Conservation (phyloP, 352 stramenopile genomes). For the Pythium dissimile region DNA sequence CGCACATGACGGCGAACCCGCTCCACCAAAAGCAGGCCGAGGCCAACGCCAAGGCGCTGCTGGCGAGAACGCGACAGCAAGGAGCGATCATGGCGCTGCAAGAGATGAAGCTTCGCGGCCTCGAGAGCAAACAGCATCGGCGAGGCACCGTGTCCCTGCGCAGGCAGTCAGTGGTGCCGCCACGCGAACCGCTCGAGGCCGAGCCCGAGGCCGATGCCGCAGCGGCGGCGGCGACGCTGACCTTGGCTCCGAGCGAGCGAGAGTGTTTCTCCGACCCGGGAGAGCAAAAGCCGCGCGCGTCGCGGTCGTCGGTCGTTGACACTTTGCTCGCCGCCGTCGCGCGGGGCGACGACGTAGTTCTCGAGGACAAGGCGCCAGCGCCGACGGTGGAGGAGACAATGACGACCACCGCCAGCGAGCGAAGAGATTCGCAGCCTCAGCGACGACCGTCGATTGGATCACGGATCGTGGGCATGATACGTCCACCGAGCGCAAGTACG, state of each 20-base stretch:
- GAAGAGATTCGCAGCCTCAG: not conserved
- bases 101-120: constrained; percentile 44
- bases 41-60: constrained; percentile 26
- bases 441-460: not conserved
- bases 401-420: not conserved
- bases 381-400: not conserved
- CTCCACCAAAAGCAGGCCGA: constrained; percentile 48
- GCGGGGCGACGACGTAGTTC: constrained; percentile 5
- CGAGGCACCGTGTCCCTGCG: constrained; percentile 25
- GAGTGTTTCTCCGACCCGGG: constrained; percentile 23
- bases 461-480: too few relatives aligned
- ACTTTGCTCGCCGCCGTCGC: constrained; percentile 15
- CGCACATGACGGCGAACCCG: constrained; percentile 63
- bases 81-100: constrained; percentile 50
- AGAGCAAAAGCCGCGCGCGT: not conserved
- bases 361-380: not conserved
- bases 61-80: constrained; percentile 38
- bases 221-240: not conserved
- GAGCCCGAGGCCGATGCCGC: not conserved
- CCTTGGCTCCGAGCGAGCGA: not conserved
- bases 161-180: not conserved
- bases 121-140: constrained; percentile 27
- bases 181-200: not conserved
- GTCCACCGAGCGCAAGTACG: too few relatives aligned
- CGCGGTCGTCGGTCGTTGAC: constrained; percentile 14